Evolutionary conservation across 2,329 filamentous ascomycete genomes (phyloP), one percentile per base, ranked within the genome.

Genomic region (Aspergillus aculeatinus): DNA sequence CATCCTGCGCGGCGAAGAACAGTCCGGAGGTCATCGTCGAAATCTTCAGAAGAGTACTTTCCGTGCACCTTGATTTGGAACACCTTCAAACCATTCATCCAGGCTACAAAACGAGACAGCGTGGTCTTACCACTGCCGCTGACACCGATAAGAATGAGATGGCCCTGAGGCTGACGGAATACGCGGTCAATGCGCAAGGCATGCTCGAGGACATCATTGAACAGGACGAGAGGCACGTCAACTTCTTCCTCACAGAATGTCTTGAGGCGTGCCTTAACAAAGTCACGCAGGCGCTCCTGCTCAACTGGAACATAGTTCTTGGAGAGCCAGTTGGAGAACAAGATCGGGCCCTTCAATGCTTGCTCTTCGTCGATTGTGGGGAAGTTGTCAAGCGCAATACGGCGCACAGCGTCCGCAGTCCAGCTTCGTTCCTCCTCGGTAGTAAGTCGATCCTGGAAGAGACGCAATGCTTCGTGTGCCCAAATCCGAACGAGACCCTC

Each of bases 21-120:
- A 72, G 93, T 94, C 65, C 96, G 87, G 39, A 99, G 82, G 76
- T 99, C 95, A 60, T 99, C 96, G 72, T 99, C 95, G 72, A 99
- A 99, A 79, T 99, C 95, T 74, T 98, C 95, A 1, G 91, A 91
- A 16, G 95, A 97, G 79, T 99, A 99, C 74, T 94, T 97, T 65
- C 95, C 95, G 71, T 99, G 95, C 0, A 99, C 95, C 82, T 99
- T 99, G 84, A 99, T 99, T 79, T 99, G 95, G 84, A 97, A 99
- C 47, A 99, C 93, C 74, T 94, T 96, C 62, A 99, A 83, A 60
- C 96, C 96, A 71, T 99, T 99, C 95, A 99, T 99, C 95, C 95
- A 99, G 51, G 95, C 95, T 62, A 99, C 95, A 66, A 99, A 99
- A 59, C 96, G 89, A 33, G 96, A 98, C 12, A 99, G 80, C 0